These are phyloP conservation scores for Nicotiana tabacum DNA, from an alignment of 257 asterid genomes.

Conservation along the genomic window DNA sequence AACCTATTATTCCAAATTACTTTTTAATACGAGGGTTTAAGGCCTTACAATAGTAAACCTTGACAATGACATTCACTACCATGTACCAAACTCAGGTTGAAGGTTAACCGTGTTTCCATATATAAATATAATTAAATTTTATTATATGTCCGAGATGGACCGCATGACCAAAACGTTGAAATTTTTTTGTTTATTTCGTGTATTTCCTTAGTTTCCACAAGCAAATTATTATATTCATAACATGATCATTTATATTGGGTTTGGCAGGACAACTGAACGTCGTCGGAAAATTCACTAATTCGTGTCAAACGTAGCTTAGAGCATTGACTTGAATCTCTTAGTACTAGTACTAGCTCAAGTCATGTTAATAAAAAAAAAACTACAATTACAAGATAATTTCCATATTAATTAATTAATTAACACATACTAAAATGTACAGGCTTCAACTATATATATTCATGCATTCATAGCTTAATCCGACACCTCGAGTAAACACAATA, in stretches of 20 bases:
- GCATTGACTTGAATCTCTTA: background rate
- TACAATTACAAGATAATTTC: background rate
- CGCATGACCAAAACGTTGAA: background rate
- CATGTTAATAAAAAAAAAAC: background rate
- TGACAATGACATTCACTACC: background rate
- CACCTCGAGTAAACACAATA: background rate
- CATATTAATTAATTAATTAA: background rate
- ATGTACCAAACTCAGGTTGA: background rate
- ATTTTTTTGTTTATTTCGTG: background rate
- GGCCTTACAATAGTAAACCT: background rate
- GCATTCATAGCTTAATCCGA: background rate
- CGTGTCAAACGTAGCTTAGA: background rate
- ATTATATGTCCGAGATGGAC: background rate
- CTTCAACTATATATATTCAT: background rate
- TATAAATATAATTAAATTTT: background rate
- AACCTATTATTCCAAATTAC: background rate
- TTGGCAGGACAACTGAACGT: background rate
- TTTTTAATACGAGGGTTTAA: background rate
- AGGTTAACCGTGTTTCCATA: slow-evolving; percentile 1
- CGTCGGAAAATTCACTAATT: background rate
- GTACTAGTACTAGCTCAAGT: background rate
- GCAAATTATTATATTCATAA: background rate
- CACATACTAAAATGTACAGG: background rate
- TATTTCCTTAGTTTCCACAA: background rate
- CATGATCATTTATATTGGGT: background rate